A percentile compares a stretch with the other conserved stretches of the same genome.
Evolutionary conservation across 208 protist species (phyloP).

Genomic region (Vickermania spadyakhi): DNA sequence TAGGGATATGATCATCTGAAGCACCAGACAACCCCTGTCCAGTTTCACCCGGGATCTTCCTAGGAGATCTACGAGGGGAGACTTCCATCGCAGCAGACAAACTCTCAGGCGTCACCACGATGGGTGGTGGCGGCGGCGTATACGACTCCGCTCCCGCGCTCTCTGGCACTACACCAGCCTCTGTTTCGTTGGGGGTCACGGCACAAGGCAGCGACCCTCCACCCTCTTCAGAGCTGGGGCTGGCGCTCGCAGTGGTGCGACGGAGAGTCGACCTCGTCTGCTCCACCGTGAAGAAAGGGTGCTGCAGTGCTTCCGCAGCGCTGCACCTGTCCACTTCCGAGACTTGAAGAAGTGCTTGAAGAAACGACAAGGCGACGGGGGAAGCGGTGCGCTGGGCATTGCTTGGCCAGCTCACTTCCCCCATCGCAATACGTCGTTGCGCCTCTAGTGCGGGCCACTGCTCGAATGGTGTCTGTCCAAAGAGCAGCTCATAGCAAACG

Average conservation of each 20-base stretch:
- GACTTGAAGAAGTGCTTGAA: constrained; percentile 15
- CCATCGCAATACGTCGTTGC: constrained; percentile 10
- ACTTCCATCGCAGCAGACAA: background rate
- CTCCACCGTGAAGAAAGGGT: constrained; percentile 15
- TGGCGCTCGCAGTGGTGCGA: too few relatives aligned
- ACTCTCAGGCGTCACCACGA: background rate
- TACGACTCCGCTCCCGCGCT: background rate
- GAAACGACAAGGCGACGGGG: constrained; percentile 13
- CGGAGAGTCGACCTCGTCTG: too few relatives aligned
- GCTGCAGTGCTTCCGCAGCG: constrained; percentile 14
- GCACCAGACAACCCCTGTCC: background rate
- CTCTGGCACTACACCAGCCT: too few relatives aligned
- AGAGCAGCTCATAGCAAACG: constrained; percentile 24
- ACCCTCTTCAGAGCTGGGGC: too few relatives aligned
- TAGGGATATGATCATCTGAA: background rate
- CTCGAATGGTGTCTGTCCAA: constrained; percentile 25
- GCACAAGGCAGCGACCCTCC: too few relatives aligned
- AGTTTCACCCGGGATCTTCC: background rate
- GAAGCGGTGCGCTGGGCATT: constrained; percentile 4
- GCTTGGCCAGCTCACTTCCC: constrained; percentile 10
- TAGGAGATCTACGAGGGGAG: background rate
- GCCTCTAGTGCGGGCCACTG: constrained; percentile 7
- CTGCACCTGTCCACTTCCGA: constrained; percentile 14
- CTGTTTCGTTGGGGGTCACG: too few relatives aligned
- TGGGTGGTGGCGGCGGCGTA: background rate